phyloP scores from a whole-genome alignment of 768 basidiomycete species.

The Tricholoma bakamatsutake region DNA sequence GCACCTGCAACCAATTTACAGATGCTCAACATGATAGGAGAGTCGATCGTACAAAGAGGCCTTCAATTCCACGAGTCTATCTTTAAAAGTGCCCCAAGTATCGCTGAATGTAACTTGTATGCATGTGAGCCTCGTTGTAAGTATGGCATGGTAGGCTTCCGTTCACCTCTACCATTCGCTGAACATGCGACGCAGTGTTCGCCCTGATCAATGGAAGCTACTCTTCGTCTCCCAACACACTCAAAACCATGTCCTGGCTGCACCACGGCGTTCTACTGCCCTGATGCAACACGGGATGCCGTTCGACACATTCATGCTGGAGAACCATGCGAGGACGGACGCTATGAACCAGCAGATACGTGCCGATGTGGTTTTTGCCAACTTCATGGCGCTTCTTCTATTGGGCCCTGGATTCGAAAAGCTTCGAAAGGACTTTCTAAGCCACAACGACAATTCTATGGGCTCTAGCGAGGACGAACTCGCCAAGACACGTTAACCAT shows the following conservation, averaged over 20 bases:
- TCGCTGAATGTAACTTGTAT: slow-evolving; percentile 21
- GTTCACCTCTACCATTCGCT: neutral
- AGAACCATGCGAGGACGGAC: slow-evolving; percentile 15
- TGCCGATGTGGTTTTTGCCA: slow-evolving; percentile 16
- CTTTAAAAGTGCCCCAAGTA: slow-evolving; percentile 12
- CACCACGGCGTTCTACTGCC: slow-evolving; percentile 24
- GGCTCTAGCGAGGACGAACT: slow-evolving; percentile 1
- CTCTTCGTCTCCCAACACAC: slow-evolving; percentile 1
- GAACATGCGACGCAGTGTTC: slow-evolving; percentile 12
- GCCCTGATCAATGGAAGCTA: slow-evolving; percentile 21
- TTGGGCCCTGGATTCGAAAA: neutral
- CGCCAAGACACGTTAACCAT: neutral
- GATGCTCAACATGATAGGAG: slow-evolving; percentile 11
- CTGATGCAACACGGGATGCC: slow-evolving; percentile 18
- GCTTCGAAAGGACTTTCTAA: neutral
- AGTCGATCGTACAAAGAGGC: slow-evolving; percentile 8
- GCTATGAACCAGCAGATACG: slow-evolving; percentile 20
- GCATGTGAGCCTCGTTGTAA: slow-evolving; percentile 24
- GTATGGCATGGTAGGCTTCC: slow-evolving; percentile 22
- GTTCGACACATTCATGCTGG: slow-evolving; percentile 15
- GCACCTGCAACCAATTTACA: slow-evolving; percentile 9
- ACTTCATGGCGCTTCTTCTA: slow-evolving; percentile 6
- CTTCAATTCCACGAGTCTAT: slow-evolving; percentile 4
- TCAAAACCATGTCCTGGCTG: slow-evolving; percentile 22
- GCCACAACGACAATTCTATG: neutral